A percentile compares a stretch with the other conserved stretches of the same genome.
Evolutionary conservation across 129 eudicot species (phyloP).

Genomic region (Daucus carota): DNA sequence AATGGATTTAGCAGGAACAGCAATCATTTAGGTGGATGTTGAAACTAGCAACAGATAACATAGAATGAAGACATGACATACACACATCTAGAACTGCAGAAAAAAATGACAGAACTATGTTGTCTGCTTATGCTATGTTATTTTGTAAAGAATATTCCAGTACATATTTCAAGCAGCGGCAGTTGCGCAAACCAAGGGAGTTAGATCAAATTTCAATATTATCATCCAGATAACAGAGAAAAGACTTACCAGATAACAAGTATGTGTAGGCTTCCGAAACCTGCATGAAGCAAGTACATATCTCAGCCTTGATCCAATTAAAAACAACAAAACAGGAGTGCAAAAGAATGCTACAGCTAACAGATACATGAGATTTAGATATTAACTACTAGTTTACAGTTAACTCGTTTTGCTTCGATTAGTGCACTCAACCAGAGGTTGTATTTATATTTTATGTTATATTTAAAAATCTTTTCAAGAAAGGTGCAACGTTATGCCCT

Average conservation of each 20-base stretch:
- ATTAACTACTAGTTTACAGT: background rate
- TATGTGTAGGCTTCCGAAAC: slow-evolving; percentile 75
- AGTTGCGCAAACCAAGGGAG: background rate
- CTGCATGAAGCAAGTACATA: slow-evolving; percentile 30
- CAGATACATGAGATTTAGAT: background rate
- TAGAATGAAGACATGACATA: background rate
- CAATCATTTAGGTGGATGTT: background rate
- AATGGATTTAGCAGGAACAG: background rate
- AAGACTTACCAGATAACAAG: slow-evolving; percentile 49
- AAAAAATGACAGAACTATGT: background rate
- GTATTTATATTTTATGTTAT: background rate
- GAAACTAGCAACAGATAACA: background rate
- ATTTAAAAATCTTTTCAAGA: background rate
- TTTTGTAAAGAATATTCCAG: background rate
- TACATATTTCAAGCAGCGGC: background rate
- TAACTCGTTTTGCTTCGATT: background rate
- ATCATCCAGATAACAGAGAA: background rate
- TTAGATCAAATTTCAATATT: background rate
- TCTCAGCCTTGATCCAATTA: background rate
- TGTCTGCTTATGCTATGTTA: background rate
- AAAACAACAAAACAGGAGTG: background rate
- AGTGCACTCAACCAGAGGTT: background rate
- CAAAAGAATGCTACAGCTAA: background rate
- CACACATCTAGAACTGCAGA: background rate
- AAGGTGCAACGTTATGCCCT: background rate